Conservation (phyloP, 2,329 filamentous ascomycete genomes). For the Colletotrichum sublineola region DNA sequence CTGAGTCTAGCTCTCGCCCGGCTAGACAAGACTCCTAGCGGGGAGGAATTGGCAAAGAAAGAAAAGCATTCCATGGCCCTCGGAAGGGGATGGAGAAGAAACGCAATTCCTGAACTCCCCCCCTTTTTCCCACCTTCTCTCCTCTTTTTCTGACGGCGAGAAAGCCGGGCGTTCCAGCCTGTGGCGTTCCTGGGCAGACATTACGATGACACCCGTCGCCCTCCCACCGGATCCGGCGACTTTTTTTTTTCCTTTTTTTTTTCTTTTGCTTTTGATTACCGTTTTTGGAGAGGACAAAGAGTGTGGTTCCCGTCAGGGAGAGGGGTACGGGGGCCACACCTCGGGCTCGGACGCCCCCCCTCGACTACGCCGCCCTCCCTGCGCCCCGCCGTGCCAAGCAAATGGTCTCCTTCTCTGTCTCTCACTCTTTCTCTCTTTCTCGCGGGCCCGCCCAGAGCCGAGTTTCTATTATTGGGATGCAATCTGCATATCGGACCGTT, state of each 20-base stretch:
- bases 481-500: background rate
- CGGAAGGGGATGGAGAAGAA: background rate
- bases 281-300: background rate
- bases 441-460: background rate
- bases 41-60: background rate
- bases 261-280: too few species aligned
- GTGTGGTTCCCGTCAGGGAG: background rate
- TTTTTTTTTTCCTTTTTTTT: background rate
- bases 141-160: background rate
- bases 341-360: background rate
- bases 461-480: background rate
- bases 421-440: background rate
- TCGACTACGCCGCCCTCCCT: background rate
- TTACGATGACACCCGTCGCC: slow-evolving; percentile 8
- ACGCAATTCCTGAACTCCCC: too few species aligned
- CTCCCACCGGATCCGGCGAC: slow-evolving; percentile 7
- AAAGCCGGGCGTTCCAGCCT: too few species aligned
- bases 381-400: background rate
- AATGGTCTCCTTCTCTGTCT: background rate
- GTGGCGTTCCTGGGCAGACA: slow-evolving; percentile 19
- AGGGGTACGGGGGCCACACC: background rate
- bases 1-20: slow-evolving; percentile 8
- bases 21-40: background rate
- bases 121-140: background rate
- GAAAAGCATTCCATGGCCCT: background rate